Evolutionary conservation across 2,329 filamentous ascomycete species (phyloP), one percentile per base, ranked within the genome.

Genomic region (Arthrobotrys conoides): DNA sequence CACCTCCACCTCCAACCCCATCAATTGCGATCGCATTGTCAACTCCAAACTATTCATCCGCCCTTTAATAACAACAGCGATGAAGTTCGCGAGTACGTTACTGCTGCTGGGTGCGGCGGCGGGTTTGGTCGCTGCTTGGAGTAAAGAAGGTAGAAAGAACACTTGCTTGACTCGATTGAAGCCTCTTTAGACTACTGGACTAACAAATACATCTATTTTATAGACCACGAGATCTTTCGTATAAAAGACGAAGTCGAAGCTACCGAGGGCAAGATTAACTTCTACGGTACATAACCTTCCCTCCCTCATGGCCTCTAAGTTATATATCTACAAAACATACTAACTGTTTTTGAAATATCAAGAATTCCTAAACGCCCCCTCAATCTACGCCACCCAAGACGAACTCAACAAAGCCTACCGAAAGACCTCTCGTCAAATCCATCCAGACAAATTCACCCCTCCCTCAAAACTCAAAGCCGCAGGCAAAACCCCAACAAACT

Each of bases 221-320:
- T 83, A 96, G 96, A 99, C 86, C 93, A 96, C 84, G 96, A 99
- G 86, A 98, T 99, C 86, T 99, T 99, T 87, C 92, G 94, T 82
- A 88, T 99, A 80, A 91, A 91, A 83, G 94, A 97, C 86, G 96
- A 98, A 84, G 89, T 99, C 71, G 86, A 89, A 78, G 86, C 89
- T 53, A 87, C 90, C 81, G 93, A 97, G 84, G 94, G 96, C 73
- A 83, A 87, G 65, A 88, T 93, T 77, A 96, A 93, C 82, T 99
- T 99, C 86, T 99, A 99, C 89, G 87, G 86, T 87, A 84, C 80
- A 57, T 53, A 27, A 51, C 38, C 53, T 59, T 27, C 18, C 9
- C 48, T 48, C 20, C 33, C 33, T 30, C 8, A 5, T 36, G 4
- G 4, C 33, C 6, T 36, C 20, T 9, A 16, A 8, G 38, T 16